Percentiles rank a stretch among this genome's conserved stretches.
Evolutionary conservation across 1,284 basidiomycete genomes (phyloP).

Genomic region (Ustilago shanxiensis): DNA sequence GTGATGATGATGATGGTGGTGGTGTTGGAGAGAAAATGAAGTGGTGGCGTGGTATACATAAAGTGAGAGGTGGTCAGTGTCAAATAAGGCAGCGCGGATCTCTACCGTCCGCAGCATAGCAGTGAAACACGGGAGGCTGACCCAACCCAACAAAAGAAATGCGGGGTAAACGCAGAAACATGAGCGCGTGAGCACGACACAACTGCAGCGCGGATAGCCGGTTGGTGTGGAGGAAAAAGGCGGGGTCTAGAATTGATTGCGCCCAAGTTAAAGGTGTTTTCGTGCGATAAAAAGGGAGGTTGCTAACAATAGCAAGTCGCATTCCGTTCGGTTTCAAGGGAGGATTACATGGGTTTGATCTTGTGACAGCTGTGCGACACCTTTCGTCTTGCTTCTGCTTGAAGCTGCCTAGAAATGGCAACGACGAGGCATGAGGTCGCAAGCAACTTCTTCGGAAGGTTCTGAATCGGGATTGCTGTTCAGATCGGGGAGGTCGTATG

Average conservation of each 20-base stretch:
- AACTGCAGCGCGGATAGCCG: neutral
- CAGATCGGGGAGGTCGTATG: no score
- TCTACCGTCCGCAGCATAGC: neutral
- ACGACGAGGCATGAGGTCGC: no score
- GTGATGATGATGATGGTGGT: no score
- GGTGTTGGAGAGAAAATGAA: neutral
- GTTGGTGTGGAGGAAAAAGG: neutral
- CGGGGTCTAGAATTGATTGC: neutral
- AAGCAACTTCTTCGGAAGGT: no score
- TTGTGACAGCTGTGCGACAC: no score
- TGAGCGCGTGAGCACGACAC: neutral
- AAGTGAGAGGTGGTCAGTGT: no score
- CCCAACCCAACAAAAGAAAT: neutral
- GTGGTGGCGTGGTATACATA: no score
- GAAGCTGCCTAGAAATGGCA: no score
- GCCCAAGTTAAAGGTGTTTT: neutral
- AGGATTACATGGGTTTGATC: neutral
- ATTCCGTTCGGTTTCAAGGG: no score
- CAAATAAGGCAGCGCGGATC: no score
- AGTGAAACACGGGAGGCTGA: neutral
- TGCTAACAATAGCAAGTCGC: neutral
- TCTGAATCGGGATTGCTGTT: no score
- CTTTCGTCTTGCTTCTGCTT: no score
- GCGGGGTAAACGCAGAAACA: neutral
- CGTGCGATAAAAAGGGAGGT: neutral